A percentile compares a stretch with the other conserved stretches of the same genome.
Evolutionary conservation across 2,329 filamentous ascomycete genomes (phyloP).

Genomic region (Diplodia mutila): DNA sequence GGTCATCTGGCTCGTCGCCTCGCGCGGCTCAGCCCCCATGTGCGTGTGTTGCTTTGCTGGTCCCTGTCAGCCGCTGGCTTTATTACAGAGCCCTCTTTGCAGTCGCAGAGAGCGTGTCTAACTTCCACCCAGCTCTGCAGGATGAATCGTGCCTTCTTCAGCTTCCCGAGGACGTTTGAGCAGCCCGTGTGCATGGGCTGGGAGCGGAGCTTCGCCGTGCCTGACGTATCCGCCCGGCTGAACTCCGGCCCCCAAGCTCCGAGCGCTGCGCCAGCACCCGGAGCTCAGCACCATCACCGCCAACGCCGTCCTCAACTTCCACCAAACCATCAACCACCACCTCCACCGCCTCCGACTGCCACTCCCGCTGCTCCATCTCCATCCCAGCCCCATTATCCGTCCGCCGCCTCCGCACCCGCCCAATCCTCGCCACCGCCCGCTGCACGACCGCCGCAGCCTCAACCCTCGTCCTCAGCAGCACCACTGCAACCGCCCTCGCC

Average conservation of each 20-base stretch:
- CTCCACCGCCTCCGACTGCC: background rate
- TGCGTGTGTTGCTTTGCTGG: background rate
- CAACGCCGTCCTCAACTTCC: conserved; percentile 1
- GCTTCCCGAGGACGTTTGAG: conserved; percentile 15
- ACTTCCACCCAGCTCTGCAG: background rate
- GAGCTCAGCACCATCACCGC: background rate
- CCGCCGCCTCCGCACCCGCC: background rate
- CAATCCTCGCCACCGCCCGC: background rate
- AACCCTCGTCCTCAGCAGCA: conserved; percentile 36
- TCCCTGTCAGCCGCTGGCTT: conserved; percentile 4
- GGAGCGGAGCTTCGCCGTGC: background rate
- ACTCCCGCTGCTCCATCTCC: background rate
- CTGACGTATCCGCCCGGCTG: conserved; percentile 15
- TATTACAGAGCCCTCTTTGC: background rate
- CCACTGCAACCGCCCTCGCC: conserved; percentile 30
- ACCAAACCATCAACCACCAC: background rate
- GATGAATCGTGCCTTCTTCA: conserved; percentile 21
- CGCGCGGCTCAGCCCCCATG: background rate
- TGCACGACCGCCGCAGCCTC: conserved; percentile 8
- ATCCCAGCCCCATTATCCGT: background rate
- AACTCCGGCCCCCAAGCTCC: conserved; percentile 12
- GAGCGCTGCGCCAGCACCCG: conserved; percentile 11
- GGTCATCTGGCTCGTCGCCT: conserved; percentile 18
- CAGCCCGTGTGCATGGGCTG: conserved; percentile 7
- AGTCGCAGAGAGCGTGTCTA: background rate